Percentiles rank a stretch among this genome's conserved stretches.
Conservation (phyloP, 1,284 basidiomycete genomes). For the Naganishia albida region DNA sequence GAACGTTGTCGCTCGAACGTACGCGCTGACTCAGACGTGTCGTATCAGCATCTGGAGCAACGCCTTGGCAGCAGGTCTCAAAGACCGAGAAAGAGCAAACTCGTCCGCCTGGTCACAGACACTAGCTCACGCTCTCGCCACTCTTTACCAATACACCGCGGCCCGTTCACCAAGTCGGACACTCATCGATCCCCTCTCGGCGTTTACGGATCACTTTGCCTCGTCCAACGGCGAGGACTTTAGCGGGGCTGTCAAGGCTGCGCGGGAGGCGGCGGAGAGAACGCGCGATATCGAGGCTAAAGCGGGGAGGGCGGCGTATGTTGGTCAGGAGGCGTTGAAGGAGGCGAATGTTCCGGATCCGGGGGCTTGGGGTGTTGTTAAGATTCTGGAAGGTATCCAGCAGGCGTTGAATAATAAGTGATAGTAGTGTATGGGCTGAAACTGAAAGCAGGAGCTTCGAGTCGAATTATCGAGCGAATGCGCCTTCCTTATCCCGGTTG, state of each 20-base stretch:
- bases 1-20: no score
- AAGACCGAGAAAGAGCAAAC: conserved; percentile 53
- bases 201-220: conserved; percentile 66
- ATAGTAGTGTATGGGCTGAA: no score
- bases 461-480: no score
- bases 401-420: background rate
- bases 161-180: conserved; percentile 87
- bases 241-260: conserved; percentile 63
- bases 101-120: conserved; percentile 66
- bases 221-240: conserved; percentile 55
- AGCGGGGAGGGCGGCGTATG: conserved; percentile 85
- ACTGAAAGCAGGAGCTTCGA: no score
- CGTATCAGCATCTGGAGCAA: conserved; percentile 62
- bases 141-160: conserved; percentile 81
- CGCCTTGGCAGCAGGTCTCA: conserved; percentile 74
- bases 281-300: conserved; percentile 75
- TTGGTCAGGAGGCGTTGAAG: conserved; percentile 70
- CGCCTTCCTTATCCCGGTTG: no score
- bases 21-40: no score
- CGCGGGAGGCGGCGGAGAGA: conserved; percentile 69
- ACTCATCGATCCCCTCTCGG: conserved; percentile 82
- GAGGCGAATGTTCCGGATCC: conserved; percentile 77
- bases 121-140: conserved; percentile 64
- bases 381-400: conserved; percentile 63
- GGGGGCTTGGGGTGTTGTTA: conserved; percentile 83